Conservation (phyloP, 257 asterid species). For the Petunia axillaris region DNA sequence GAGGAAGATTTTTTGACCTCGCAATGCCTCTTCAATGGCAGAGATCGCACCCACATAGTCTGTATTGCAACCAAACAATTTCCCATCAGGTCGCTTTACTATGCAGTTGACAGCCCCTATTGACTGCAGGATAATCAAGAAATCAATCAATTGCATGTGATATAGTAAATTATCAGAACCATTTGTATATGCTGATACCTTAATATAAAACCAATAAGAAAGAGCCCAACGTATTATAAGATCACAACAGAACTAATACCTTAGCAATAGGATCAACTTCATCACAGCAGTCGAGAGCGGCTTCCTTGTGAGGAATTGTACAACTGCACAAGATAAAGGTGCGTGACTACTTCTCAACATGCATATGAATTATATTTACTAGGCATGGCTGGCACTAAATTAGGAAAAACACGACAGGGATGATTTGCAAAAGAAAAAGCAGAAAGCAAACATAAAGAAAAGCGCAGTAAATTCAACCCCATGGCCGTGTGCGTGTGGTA, state of each 20-base stretch:
- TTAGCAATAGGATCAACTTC: slow-evolving; percentile 90
- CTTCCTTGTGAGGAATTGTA: slow-evolving; percentile 96
- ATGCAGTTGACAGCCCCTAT: slow-evolving; percentile 94
- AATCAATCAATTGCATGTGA: slow-evolving; percentile 26
- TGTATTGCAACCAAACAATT: slow-evolving; percentile 89
- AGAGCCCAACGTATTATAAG: neutral
- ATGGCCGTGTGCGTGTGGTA: neutral
- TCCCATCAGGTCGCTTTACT: slow-evolving; percentile 73
- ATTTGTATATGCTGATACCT: slow-evolving; percentile 17
- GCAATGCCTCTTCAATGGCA: slow-evolving; percentile 80
- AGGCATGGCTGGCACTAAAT: neutral
- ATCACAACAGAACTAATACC: slow-evolving; percentile 48
- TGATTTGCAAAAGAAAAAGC: slow-evolving; percentile 10
- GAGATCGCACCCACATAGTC: slow-evolving; percentile 95
- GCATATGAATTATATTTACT: slow-evolving; percentile 10
- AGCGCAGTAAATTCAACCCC: slow-evolving; percentile 8
- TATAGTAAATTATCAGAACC: slow-evolving; percentile 21
- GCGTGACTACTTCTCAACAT: slow-evolving; percentile 21
- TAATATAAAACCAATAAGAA: neutral
- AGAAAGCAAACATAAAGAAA: slow-evolving; percentile 11
- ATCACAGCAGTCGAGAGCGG: slow-evolving; percentile 66
- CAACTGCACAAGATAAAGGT: slow-evolving; percentile 57
- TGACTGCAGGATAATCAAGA: slow-evolving; percentile 51
- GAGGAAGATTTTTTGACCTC: slow-evolving; percentile 52
- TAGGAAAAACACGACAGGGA: neutral